phyloP scores from a whole-genome alignment of 169 alveolate species.

The Ichthyophthirius multifiliis region DNA sequence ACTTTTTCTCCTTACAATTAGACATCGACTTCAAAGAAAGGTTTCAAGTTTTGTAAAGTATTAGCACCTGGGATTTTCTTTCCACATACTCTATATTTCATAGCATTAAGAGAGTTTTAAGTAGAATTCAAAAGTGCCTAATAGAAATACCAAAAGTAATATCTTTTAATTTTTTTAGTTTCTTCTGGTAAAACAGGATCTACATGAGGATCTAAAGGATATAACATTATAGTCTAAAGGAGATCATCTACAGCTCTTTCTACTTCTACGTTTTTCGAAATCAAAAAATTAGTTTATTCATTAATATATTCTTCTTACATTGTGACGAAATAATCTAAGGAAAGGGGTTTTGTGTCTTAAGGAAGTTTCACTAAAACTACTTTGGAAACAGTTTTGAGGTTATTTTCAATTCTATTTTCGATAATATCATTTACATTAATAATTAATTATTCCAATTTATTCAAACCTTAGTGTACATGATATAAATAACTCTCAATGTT shows the following conservation, averaged over 20 bases:
- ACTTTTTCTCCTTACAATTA: conserved; percentile 85
- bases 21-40: conserved; percentile 90
- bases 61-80: conserved; percentile 57
- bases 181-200: conserved; percentile 83
- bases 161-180: conserved; percentile 87
- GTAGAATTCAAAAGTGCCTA: conserved; percentile 93
- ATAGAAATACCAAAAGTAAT: conserved; percentile 94
- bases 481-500: conserved; percentile 91
- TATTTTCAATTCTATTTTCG: conserved; percentile 93
- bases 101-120: conserved; percentile 85
- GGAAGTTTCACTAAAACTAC: conserved; percentile 88
- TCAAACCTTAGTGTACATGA: conserved; percentile 84
- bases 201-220: conserved; percentile 87
- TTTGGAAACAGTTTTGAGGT: conserved; percentile 85
- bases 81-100: conserved; percentile 89
- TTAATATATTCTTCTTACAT: conserved; percentile 87
- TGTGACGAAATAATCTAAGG: conserved; percentile 87
- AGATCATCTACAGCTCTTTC: conserved; percentile 93
- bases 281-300: conserved; percentile 79
- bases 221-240: conserved; percentile 82
- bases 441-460: conserved; percentile 89
- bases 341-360: conserved; percentile 82
- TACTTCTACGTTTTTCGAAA: conserved; percentile 87
- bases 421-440: conserved; percentile 91
- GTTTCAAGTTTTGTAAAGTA: conserved; percentile 55